A percentile compares a stretch with the other conserved stretches of the same genome.
These are phyloP conservation scores for Aristolochia fimbriata DNA, from an alignment of 164 flowering plant species.

Conservation along the genomic window DNA sequence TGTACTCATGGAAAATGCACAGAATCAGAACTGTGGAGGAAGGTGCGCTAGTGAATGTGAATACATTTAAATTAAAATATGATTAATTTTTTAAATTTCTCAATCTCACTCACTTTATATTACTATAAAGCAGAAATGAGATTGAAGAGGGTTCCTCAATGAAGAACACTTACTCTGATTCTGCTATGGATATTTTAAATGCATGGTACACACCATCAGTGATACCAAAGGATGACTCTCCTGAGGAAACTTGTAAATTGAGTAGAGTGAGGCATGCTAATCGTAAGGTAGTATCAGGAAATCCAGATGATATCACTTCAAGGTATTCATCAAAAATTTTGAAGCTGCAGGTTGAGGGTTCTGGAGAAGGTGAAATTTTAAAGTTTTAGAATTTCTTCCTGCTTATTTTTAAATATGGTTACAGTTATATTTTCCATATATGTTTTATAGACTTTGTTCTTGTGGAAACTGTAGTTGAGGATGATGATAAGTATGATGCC, in stretches of 20 bases:
- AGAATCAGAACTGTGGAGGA: neutral
- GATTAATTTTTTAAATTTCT: neutral
- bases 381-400: neutral
- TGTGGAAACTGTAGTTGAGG: conserved; percentile 19
- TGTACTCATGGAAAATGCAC: neutral
- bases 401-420: neutral
- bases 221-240: neutral
- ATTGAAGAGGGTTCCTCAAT: neutral
- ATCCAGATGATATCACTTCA: neutral
- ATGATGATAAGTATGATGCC: conserved; percentile 30
- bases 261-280: neutral
- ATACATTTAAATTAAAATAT: neutral
- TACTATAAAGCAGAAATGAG: neutral
- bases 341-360: neutral
- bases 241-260: neutral
- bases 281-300: neutral
- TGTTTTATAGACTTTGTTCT: neutral
- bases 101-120: neutral
- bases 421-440: too few relatives aligned
- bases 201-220: neutral
- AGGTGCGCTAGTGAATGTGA: neutral
- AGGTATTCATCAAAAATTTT: neutral
- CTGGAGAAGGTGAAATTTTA: neutral
- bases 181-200: conserved; percentile 1
- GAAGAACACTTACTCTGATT: neutral